Base-by-base conservation (phyloP, 1,284 basidiomycete genomes). In the Irpex lacteus region DNA sequence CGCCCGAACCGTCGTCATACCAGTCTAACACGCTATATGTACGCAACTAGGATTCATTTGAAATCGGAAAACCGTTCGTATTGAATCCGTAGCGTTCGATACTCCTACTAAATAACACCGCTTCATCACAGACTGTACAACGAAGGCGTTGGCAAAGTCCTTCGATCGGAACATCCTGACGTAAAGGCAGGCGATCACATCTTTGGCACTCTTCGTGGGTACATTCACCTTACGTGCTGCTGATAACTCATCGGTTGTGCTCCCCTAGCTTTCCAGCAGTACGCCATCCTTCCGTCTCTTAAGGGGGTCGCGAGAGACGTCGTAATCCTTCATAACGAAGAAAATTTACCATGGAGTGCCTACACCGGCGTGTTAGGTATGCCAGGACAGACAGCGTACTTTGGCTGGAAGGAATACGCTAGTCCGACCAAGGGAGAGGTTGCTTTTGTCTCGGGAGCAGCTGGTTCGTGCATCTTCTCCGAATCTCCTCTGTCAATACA, bases 131-230 rank as follows among this genome's bases (percentile, higher is more conserved):
- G 64, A 18, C 32, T 67, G 9, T 15, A 49, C 15, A 66, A 69
- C 56, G 66, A 66, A 61, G 80, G 80, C 15, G 71, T 84, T 34
- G 80, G 76, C 15, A 72, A 78, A 5, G 73, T 84, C 21, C n/a
- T 83, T 1, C 76, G 80, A 37, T 81, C 81, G 1, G 82, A 85
- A 62, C 64, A 70, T 40, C 19, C 71, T 0, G 68, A 67, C 2
- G 73, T 79, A 15, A 77, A 79, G 64, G 63, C 65, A 6, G 82
- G 82, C n/a, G 80, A 82, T 64, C 78, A 83, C 66, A 63, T 85
- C 6, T 79, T 74, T 63, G 80, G 80, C 0, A 54, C 63, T 0
- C 60, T 72, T 13, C 66, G 74, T 77, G 65, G 61, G 56, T 59
- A 15, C 9, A 36, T 26, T n/a, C 7, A 8, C 11, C 18, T 36